Percentiles rank a stretch among this genome's conserved stretches.
phyloP scores from a whole-genome alignment of 208 protist species.

The Trichomonas tenax region DNA sequence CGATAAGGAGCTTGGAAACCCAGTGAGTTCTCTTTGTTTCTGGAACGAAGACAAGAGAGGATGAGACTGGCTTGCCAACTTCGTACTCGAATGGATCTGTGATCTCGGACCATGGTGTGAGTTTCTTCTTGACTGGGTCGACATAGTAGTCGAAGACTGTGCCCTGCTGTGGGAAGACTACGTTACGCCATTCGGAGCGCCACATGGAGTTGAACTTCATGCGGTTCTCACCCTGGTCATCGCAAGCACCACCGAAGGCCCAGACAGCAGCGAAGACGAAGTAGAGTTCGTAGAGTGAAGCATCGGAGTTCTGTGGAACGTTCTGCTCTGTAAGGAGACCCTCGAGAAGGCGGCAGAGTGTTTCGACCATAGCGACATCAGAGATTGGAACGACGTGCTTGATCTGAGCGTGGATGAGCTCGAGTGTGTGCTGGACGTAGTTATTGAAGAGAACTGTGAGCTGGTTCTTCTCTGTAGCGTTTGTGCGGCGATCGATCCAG shows the following conservation, averaged over 20 bases:
- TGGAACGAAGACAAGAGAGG: slow-evolving; percentile 68
- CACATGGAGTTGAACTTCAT: slow-evolving; percentile 64
- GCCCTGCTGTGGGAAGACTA: background rate
- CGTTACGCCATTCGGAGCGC: background rate
- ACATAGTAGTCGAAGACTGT: slow-evolving; percentile 86
- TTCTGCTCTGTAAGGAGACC: slow-evolving; percentile 52
- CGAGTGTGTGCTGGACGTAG: slow-evolving; percentile 75
- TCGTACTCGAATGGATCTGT: background rate
- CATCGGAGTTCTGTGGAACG: slow-evolving; percentile 31
- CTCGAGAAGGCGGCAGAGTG: slow-evolving; percentile 79
- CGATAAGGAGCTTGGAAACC: slow-evolving; percentile 71
- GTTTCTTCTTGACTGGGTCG: slow-evolving; percentile 54
- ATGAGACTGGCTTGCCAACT: background rate
- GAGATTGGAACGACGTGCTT: slow-evolving; percentile 51
- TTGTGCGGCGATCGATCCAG: slow-evolving; percentile 28
- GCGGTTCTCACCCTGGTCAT: slow-evolving; percentile 66
- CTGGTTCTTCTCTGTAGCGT: slow-evolving; percentile 51
- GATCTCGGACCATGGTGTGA: background rate
- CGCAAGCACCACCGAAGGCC: slow-evolving; percentile 80
- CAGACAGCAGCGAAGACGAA: slow-evolving; percentile 89
- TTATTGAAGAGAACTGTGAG: slow-evolving; percentile 83
- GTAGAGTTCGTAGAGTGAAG: slow-evolving; percentile 81
- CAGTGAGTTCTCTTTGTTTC: slow-evolving; percentile 80
- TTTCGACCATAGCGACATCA: slow-evolving; percentile 85
- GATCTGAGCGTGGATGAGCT: slow-evolving; percentile 63